Conservation (phyloP, 2,329 filamentous ascomycete genomes). For the Fusarium heterosporum region DNA sequence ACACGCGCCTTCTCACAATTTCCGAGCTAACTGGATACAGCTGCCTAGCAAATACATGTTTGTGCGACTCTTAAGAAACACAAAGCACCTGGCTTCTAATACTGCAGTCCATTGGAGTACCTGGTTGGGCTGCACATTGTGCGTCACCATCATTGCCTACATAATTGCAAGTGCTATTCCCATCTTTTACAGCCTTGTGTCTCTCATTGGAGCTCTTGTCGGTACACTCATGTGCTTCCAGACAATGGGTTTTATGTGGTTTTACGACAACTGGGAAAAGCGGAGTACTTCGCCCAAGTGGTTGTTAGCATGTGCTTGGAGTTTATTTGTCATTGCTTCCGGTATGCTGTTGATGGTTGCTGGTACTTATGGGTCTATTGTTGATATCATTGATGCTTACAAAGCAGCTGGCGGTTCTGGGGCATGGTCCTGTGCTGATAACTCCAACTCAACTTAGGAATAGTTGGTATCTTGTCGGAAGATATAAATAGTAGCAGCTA, state of each 20-base stretch:
- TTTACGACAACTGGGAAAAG: constrained; percentile 46
- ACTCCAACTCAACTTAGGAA: constrained; percentile 50
- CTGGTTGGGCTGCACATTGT: constrained; percentile 49
- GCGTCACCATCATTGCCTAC: constrained; percentile 44
- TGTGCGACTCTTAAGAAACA: constrained; percentile 42
- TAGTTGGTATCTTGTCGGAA: too few species aligned
- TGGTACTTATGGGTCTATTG: constrained; percentile 59
- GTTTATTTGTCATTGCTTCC: constrained; percentile 24
- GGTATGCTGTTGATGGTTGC: constrained; percentile 56
- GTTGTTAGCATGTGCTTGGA: constrained; percentile 15
- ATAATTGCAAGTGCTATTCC: constrained; percentile 41
- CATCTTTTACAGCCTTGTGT: constrained; percentile 47
- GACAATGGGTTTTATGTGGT: constrained; percentile 48
- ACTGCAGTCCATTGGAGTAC: constrained; percentile 46
- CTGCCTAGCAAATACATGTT: constrained; percentile 31
- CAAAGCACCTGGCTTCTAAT: constrained; percentile 48
- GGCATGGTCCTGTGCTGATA: constrained; percentile 58
- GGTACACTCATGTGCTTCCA: constrained; percentile 49
- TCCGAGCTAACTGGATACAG: neutral
- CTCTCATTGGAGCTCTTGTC: constrained; percentile 46
- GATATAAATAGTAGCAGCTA: too few species aligned
- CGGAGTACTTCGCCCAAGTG: constrained; percentile 3
- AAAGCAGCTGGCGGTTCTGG: constrained; percentile 51
- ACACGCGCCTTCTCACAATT: fast-evolving
- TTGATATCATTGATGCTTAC: constrained; percentile 52